Base-by-base conservation (phyloP, 2,329 filamentous ascomycete genomes). In the Calonectria crousiana region DNA sequence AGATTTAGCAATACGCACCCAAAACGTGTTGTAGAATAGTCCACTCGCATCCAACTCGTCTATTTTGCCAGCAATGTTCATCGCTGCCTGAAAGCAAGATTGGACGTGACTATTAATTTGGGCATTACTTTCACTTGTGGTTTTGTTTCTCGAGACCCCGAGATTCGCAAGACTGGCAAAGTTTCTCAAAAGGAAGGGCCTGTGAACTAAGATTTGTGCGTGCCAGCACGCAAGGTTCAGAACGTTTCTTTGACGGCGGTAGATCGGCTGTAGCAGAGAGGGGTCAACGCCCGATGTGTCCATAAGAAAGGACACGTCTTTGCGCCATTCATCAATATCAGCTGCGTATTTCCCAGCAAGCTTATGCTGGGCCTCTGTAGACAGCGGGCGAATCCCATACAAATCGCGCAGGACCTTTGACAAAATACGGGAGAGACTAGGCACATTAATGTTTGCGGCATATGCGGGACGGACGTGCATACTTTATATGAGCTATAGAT, bases 211-310 rank as follows among this genome's bases (percentile, higher is more conserved):
- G n/a, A 87, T 85, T 23, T 83, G 80, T 3, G 86, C 83, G 69
- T 87, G 86, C 84, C 85, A 87, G 75, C 83, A 87, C 4, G 86
- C 82, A 4, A 87, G 75, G 60, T 85, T 86, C 4, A 87, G 75
- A 0, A 87, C 83, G 66, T 86, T 84, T 3, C 84, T 79, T 75
- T 87, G 86, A 0, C 86, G 82, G 53, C 84, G 84, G 69, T 84
- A 85, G n/a, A 87, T 84, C 1, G 83, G 83, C 9, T 85, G 78
- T 8, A 86, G 78, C 3, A 85, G 72, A 1, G 82, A 78, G 9
- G 81, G 78, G 47, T 83, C 83, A 38, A 82, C 75, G 4, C 77
- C 84, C 51, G 86, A 83, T 0, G 86, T 78, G n/a, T 86, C 84
- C 0, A 87, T 79, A 16, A 87, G 84, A 16, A 82, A 79, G 0